Base-by-base conservation (phyloP, 2,329 filamentous ascomycete genomes). In the Lojkania enalia region DNA sequence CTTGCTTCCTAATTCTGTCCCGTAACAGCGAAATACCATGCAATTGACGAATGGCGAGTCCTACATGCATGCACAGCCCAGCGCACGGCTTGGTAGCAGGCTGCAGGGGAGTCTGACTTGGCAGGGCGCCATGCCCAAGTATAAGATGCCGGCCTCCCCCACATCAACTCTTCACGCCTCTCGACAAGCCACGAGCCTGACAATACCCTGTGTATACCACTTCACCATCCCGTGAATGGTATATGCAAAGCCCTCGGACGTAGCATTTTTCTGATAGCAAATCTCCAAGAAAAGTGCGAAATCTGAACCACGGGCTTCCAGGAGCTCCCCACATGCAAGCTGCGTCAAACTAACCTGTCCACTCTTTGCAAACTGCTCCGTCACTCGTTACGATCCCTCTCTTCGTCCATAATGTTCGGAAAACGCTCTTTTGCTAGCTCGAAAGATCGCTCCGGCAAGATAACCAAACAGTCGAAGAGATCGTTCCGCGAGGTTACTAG, bases 361-460 rank as follows among this genome's bases (percentile, higher is more conserved):
- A 65, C 70, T 74, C 73, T 74, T 74, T 71, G 53, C 55, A 51
- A 60, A 77, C 75, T 75, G 74, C 74, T 75, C 72, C 64, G 74
- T 73, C 72, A 66, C 72, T 77, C 73, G 71, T 57, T 69, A 62
- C 69, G 62, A 63, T 69, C 61, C 61, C 61, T 66, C 60, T 70
- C 68, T 71, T 71, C 66, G 61, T 56, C 57, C 30, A 78, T 70
- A 73, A 96, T 96, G 89, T 95, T 96, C 80, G 65, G 65, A 38
- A 95, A 90, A 77, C 89, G 89, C 71, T 91, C 90, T 67, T 91
- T 94, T 76, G 80, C 85, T 52, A 68, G 61, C 71, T 85, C 86
- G 60, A 86, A 85, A 72, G 86, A 92, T 73, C 88, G 90, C 67
- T 87, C 91, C 72, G 87, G 89, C 77, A 96, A 96, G 84, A 80